Evolutionary conservation across 179 eudicot species (phyloP).

Genomic region (Corrigiola litoralis): DNA sequence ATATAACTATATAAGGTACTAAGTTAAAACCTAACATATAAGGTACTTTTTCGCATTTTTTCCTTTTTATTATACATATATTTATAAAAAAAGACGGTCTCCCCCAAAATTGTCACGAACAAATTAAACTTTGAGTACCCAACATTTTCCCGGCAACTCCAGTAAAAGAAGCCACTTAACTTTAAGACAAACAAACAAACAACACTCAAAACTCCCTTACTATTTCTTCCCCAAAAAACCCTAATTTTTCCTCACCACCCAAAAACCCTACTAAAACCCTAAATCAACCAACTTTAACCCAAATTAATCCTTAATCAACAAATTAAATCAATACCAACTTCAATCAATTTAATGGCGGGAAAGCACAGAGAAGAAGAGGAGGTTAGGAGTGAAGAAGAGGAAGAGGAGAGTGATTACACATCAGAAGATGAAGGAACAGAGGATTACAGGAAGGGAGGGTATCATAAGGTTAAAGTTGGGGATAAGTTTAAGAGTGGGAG

Average conservation of each 20-base stretch:
- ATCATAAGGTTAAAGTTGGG: conserved; percentile 60
- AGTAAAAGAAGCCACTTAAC: no score
- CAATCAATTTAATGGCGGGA: conserved; percentile 8
- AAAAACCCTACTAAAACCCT: neutral
- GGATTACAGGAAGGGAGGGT: conserved; percentile 68
- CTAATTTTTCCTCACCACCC: conserved; percentile 18
- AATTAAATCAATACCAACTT: neutral
- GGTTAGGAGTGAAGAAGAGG: conserved; percentile 2
- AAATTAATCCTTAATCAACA: neutral
- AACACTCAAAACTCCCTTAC: neutral
- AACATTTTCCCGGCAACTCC: no score
- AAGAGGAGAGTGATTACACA: conserved; percentile 29
- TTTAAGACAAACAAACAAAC: no score
- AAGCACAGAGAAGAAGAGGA: conserved; percentile 19
- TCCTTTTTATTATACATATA: no score
- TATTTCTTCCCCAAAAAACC: conserved; percentile 18
- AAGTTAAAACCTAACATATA: no score
- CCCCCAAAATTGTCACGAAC: no score
- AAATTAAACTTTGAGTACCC: no score
- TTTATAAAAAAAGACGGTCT: no score
- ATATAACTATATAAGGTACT: no score
- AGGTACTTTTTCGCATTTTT: no score
- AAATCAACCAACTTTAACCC: conserved; percentile 1
- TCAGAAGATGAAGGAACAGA: conserved; percentile 74
- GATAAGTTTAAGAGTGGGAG: conserved; percentile 59